A percentile compares a stretch with the other conserved stretches of the same genome.
phyloP scores from a whole-genome alignment of 345 rosid species.

The Sonneratia caseolaris region DNA sequence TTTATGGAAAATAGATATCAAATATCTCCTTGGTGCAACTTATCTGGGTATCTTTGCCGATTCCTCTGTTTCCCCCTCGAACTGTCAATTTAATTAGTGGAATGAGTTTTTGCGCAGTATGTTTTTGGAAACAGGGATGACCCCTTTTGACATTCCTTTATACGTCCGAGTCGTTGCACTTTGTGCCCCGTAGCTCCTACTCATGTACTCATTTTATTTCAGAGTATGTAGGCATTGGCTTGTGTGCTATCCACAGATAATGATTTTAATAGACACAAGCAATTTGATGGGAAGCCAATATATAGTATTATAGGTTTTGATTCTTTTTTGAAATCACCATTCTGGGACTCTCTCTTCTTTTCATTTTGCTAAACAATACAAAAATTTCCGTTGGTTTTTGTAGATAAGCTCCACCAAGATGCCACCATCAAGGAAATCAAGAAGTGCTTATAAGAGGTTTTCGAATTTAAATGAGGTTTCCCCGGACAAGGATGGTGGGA shows the following conservation, averaged over 20 bases:
- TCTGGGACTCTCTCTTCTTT: neutral
- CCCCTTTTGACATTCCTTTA: neutral
- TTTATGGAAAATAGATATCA: neutral
- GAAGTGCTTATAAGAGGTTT: conserved; percentile 64
- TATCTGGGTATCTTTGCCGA: neutral
- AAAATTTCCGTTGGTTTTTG: neutral
- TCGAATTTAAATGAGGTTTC: conserved; percentile 44
- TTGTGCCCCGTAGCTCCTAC: neutral
- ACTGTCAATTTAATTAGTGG: neutral
- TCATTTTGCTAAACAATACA: neutral
- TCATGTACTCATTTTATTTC: neutral
- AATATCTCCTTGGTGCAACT: neutral
- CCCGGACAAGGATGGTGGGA: conserved; percentile 48
- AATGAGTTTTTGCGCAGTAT: neutral
- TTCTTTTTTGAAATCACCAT: neutral
- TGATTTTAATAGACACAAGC: neutral
- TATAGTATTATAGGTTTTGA: neutral
- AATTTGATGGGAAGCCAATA: neutral
- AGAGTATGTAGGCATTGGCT: neutral
- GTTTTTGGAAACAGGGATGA: neutral
- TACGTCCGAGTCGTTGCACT: neutral
- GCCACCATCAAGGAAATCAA: conserved; percentile 77
- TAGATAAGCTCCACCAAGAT: conserved; percentile 18
- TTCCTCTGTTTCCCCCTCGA: neutral
- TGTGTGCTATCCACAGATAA: neutral